A percentile compares a stretch with the other conserved stretches of the same genome.
Evolutionary conservation across 1,139 yeast species (phyloP).

Genomic region (Pneumocystis carinii): DNA sequence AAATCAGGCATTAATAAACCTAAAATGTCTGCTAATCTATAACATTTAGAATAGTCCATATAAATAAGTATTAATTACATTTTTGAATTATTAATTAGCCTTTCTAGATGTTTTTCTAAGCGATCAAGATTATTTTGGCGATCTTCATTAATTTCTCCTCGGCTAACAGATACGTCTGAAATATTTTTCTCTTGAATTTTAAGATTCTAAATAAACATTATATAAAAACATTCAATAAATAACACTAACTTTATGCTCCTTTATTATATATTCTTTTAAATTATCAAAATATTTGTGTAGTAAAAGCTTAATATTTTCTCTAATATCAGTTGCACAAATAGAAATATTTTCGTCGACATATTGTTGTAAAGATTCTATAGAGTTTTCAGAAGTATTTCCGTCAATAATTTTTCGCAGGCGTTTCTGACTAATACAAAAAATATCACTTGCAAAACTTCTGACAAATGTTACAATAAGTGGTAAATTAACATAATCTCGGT

Average conservation of each 20-base stretch:
- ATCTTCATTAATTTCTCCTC: conserved; percentile 46
- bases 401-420: conserved; percentile 21
- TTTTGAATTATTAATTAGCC: conserved; percentile 33
- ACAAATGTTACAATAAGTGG: conserved; percentile 37
- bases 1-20: conserved; percentile 26
- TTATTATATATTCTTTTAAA: conserved; percentile 28
- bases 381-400: conserved; percentile 16
- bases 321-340: neutral
- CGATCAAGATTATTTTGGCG: conserved; percentile 32
- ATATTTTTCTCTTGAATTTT: neutral
- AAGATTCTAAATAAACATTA: conserved; percentile 44
- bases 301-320: conserved; percentile 15
- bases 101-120: conserved; percentile 29
- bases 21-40: conserved; percentile 31
- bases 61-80: conserved; percentile 7
- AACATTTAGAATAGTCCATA: neutral
- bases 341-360: neutral
- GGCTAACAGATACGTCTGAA: neutral
- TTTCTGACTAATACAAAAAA: conserved; percentile 14
- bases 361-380: neutral
- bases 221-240: conserved; percentile 32
- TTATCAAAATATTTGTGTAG: conserved; percentile 32
- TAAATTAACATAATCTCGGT: conserved; percentile 14
- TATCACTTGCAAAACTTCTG: conserved; percentile 27
- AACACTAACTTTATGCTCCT: conserved; percentile 26